Evolutionary conservation across 129 eudicot species (phyloP).

Genomic region (Calendula officinalis): DNA sequence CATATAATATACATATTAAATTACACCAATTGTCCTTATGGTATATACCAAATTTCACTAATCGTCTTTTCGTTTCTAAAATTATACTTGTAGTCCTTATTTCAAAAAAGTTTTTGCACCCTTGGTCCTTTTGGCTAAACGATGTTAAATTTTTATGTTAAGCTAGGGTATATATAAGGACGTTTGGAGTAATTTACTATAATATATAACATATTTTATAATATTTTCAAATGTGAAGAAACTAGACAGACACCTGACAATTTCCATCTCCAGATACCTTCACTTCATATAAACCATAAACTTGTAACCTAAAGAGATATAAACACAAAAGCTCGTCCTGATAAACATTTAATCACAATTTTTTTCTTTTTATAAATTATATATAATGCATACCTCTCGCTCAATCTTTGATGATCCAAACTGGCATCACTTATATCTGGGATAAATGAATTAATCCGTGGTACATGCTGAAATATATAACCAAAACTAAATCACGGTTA

Average conservation of each 20-base stretch:
- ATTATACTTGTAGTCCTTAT: no score
- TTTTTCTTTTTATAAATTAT: no score
- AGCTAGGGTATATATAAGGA: no score
- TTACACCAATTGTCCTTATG: no score
- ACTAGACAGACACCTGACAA: constrained; percentile 59
- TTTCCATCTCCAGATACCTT: constrained; percentile 85
- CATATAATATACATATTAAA: no score
- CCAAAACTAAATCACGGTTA: background rate
- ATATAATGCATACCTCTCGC: constrained; percentile 64
- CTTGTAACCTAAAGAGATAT: constrained; percentile 47
- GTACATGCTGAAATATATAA: constrained; percentile 60
- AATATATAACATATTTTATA: background rate
- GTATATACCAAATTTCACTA: no score
- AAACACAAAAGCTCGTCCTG: constrained; percentile 1
- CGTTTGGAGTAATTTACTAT: no score
- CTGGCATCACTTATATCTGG: constrained; percentile 67
- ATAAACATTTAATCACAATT: background rate
- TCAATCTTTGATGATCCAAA: constrained; percentile 73
- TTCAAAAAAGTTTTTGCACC: no score
- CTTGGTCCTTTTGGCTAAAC: no score
- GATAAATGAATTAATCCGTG: constrained; percentile 58
- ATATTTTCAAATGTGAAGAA: background rate
- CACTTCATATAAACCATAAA: constrained; percentile 63
- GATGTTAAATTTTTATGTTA: no score
- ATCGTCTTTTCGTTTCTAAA: no score